Evolutionary conservation across 1,284 basidiomycete species (phyloP).

Genomic region (Rhodotorula sp.): DNA sequence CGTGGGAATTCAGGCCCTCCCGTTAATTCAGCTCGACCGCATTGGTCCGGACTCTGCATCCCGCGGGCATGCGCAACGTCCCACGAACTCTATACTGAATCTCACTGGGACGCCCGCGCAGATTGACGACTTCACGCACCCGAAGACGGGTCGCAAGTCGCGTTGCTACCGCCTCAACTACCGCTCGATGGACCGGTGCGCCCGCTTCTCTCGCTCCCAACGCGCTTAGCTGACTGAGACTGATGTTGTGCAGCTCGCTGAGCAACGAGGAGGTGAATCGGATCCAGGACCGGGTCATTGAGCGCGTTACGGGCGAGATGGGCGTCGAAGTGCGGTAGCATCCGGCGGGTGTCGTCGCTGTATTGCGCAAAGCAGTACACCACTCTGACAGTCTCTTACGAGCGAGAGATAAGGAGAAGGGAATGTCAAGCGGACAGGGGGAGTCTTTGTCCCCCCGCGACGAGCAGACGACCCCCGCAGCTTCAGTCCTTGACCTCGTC

Average conservation of each 20-base stretch:
- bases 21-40: background rate
- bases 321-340: constrained; percentile 52
- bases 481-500: no score
- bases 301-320: constrained; percentile 52
- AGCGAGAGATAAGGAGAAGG: no score
- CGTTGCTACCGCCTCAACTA: constrained; percentile 91
- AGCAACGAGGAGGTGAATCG: constrained; percentile 86
- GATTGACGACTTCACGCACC: constrained; percentile 91
- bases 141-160: constrained; percentile 76
- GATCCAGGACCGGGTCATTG: constrained; percentile 59
- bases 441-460: no score
- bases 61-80: background rate
- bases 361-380: no score
- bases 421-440: no score
- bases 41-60: background rate
- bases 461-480: no score
- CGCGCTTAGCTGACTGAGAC: constrained; percentile 50
- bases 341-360: no score
- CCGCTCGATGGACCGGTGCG: constrained; percentile 82
- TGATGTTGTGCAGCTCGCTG: constrained; percentile 56
- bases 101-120: constrained; percentile 46
- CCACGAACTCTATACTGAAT: background rate
- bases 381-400: no score
- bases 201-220: background rate
- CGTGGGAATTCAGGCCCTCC: background rate